Evolutionary conservation across 2,329 filamentous ascomycete species (phyloP).

Genomic region (Rhinocladiella similis): DNA sequence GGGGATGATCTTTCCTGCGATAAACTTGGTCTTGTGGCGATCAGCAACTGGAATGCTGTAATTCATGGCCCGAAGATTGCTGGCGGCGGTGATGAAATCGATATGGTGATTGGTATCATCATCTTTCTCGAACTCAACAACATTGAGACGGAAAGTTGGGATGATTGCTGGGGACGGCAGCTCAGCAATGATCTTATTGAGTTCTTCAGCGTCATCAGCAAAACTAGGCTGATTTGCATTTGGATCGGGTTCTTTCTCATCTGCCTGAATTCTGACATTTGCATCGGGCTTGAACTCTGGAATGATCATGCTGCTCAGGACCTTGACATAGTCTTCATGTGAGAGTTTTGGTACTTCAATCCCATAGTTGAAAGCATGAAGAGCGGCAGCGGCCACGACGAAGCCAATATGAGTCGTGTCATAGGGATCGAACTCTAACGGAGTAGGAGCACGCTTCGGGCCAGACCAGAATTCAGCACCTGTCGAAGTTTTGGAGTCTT

Average conservation of each 20-base stretch:
- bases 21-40: constrained; percentile 98
- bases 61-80: constrained; percentile 94
- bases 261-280: constrained; percentile 93
- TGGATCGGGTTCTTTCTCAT: constrained; percentile 91
- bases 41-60: constrained; percentile 95
- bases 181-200: constrained; percentile 69
- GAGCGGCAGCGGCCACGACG: constrained; percentile 81
- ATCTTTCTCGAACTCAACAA: constrained; percentile 98
- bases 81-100: constrained; percentile 96
- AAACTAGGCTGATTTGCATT: constrained; percentile 61
- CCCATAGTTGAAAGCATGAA: constrained; percentile 97
- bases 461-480: constrained; percentile 97
- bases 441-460: constrained; percentile 91
- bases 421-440: constrained; percentile 81
- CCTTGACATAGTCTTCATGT: constrained; percentile 71
- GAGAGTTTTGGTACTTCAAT: constrained; percentile 80
- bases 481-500: constrained; percentile 82
- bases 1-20: constrained; percentile 98
- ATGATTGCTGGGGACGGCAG: constrained; percentile 79
- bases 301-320: constrained; percentile 89
- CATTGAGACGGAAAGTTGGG: constrained; percentile 82
- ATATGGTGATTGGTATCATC: constrained; percentile 98
- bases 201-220: constrained; percentile 73
- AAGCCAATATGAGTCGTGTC: constrained; percentile 88
- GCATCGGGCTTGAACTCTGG: constrained; percentile 91